Base-by-base conservation (phyloP, 2,329 filamentous ascomycete species). In the Chalara sp. region DNA sequence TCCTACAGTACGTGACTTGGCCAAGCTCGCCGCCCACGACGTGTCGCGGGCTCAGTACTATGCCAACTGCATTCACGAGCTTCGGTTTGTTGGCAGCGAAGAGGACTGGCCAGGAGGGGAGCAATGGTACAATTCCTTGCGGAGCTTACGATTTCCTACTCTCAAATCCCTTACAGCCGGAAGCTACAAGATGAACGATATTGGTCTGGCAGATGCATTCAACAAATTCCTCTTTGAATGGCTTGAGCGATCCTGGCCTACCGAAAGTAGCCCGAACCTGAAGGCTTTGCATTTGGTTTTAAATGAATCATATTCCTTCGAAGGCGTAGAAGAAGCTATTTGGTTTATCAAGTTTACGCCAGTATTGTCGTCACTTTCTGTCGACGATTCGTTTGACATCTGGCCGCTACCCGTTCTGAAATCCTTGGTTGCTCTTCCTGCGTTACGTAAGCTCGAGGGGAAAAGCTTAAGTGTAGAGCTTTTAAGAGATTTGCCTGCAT, bases 31-130 rank as follows among this genome's bases (percentile, higher is more conserved):
- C 46, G 46, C 46, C 46, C 46, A 32, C 46, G 32, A 47, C 46
- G 46, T 47, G 46, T 47, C 46, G 32, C 46, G 46, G 21, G 46
- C 46, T 47, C 46, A 39, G 46, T 47, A 47, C 46, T 47, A 47
- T 39, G 46, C 46, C 46, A 47, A 47, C 46, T 47, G 30, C 31
- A 47, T 47, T 39, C 32, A 28, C 46, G 46, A 47, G 46, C 46
- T 47, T 47, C 46, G 46, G 11, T 47, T 47, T 31, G 30, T 47
- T 47, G 13, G 32, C 46, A 47, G 46, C 46, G 11, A 7, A 47
- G 46, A 47, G 46, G 31, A 47, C 32, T 47, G 46, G 46, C 46
- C 44, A 11, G 11, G 8, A 46, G 46, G 46, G 28, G 32, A 47
- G 8, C 46, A 41, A 31, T 47, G 46, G 46, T 28, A 47, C 21